Conservation (phyloP, 257 asterid species). For the Lantana camara region DNA sequence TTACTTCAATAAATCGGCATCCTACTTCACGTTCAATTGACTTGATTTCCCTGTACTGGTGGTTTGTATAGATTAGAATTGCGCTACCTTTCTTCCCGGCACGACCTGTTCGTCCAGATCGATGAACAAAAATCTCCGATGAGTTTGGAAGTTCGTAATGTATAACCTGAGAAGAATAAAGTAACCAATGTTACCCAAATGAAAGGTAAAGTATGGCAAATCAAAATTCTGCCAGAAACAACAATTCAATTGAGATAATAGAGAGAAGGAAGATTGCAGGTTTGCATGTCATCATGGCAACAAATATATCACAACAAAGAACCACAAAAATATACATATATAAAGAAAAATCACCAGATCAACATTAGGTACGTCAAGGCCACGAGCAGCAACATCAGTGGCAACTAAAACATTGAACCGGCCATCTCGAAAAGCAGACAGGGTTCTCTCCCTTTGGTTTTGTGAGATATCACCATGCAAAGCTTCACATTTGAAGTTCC, state of each 20-base stretch:
- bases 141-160: constrained; percentile 91
- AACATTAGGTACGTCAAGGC: constrained; percentile 98
- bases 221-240: constrained; percentile 13
- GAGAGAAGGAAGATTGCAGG: constrained; percentile 4
- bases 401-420: constrained; percentile 75
- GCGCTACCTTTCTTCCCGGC: constrained; percentile 98
- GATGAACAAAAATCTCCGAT: constrained; percentile 88
- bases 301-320: neutral
- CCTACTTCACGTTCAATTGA: constrained; percentile 90
- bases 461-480: constrained; percentile 96
- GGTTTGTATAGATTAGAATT: constrained; percentile 71
- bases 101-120: constrained; percentile 99
- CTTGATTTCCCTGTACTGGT: constrained; percentile 67
- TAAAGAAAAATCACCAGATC: constrained; percentile 65
- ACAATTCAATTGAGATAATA: neutral
- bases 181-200: neutral
- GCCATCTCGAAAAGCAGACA: constrained; percentile 80
- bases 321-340: neutral
- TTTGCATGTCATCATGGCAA: constrained; percentile 5
- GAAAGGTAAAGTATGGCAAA: constrained; percentile 2
- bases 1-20: constrained; percentile 74
- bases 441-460: constrained; percentile 85
- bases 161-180: constrained; percentile 61
- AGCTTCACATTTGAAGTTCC: constrained; percentile 75
- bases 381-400: constrained; percentile 99